Evolutionary conservation across 1,284 basidiomycete genomes (phyloP).

Genomic region (Rhizoctonia solani): DNA sequence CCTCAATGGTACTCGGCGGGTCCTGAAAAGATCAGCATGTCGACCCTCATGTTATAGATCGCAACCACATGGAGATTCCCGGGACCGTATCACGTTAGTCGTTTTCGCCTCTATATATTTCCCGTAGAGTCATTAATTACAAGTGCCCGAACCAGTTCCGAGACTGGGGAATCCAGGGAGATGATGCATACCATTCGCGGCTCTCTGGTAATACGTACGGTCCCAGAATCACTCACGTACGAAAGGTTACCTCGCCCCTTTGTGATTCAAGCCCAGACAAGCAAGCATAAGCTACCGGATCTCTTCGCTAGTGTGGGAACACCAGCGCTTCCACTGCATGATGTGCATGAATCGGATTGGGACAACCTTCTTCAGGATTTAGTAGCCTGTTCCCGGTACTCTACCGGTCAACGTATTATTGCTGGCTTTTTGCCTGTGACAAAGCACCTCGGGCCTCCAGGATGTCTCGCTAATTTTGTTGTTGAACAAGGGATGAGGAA

Average conservation of each 20-base stretch:
- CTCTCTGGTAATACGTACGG: too few relatives aligned
- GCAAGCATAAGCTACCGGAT: neutral
- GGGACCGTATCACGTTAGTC: neutral
- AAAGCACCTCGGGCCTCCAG: neutral
- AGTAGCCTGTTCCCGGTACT: neutral
- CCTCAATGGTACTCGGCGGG: neutral
- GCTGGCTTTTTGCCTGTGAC: conserved; percentile 3
- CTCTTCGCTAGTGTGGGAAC: neutral
- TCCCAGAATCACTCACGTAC: neutral
- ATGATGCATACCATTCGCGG: too few relatives aligned
- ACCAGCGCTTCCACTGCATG: neutral
- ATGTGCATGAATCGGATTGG: conserved; percentile 12
- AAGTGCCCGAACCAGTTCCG: too few relatives aligned
- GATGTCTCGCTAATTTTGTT: neutral
- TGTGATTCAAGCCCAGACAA: conserved; percentile 5
- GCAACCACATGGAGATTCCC: neutral
- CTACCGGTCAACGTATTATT: conserved; percentile 1
- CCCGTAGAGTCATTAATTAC: too few relatives aligned
- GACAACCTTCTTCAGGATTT: conserved; percentile 3
- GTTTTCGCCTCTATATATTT: neutral
- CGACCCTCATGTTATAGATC: neutral
- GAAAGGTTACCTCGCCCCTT: neutral
- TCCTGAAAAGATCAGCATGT: neutral
- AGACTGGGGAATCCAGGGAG: too few relatives aligned
- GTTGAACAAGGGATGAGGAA: neutral